Base-by-base conservation (phyloP, 1,139 yeast species). In the Yamadazyma siamensis region DNA sequence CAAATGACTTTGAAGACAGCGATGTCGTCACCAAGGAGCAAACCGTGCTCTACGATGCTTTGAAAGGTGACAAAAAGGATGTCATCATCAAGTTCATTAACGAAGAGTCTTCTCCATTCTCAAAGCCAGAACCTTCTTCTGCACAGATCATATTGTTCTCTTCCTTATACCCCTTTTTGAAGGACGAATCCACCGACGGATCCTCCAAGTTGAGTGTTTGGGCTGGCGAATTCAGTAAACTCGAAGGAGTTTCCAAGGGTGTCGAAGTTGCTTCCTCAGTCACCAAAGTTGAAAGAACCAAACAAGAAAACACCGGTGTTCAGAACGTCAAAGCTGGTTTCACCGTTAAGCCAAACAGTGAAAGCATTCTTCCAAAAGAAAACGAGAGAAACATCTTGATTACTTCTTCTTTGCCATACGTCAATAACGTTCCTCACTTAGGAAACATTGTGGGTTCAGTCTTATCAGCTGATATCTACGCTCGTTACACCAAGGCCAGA, bases 371-470 rank as follows among this genome's bases (percentile, higher is more conserved):
- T 17, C 96, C 96, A 36, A 75, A 75, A 44, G 65, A 72, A 13
- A 75, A 74, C 32, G 84, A 84, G 60, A 74, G 84, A 52, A 91
- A 91, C 58, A 75, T 91, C 35, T 69, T 91, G 46, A 80, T 91
- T 52, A 89, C 98, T 2, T 89, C 97, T 15, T 97, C 99, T 20
- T 75, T 91, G 50, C 99, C 99, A 10, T 91, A 91, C 50, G 98
- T 91, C 36, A 91, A 91, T 64, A 91, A 91, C 52, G 98, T 91
- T 34, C 99, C 99, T 29, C 99, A 91, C 61, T 73, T 91, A 58
- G 99, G 99, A 52, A 91, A 91, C 63, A 88, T 91, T 48, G 77
- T 91, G 37, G 99, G 99, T 6, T 83, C 95, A 23, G 97, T 91
- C 21, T 72, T 91, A 43, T 79, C 91, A 37, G 98, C 98, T 21